phyloP scores from a whole-genome alignment of 2,329 filamentous ascomycete species.

The Pseudogymnoascus sp. region DNA sequence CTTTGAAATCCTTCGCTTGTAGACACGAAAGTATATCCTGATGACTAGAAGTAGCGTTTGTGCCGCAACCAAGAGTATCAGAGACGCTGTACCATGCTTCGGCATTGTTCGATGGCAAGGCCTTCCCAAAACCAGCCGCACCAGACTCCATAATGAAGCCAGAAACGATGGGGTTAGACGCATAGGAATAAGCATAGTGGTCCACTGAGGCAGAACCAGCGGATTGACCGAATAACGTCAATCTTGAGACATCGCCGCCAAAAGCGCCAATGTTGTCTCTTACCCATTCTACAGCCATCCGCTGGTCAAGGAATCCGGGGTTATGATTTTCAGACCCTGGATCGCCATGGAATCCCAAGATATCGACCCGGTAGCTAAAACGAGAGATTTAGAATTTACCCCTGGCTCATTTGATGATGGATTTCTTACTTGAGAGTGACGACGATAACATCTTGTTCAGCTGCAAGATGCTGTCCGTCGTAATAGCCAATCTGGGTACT shows the following conservation, averaged over 20 bases:
- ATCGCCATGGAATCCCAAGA: constrained; percentile 30
- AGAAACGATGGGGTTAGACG: constrained; percentile 17
- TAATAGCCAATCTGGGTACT: constrained; percentile 34
- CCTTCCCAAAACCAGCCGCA: constrained; percentile 18
- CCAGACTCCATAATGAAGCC: constrained; percentile 26
- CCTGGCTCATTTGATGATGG: not conserved
- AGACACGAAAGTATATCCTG: constrained; percentile 24
- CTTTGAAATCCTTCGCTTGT: constrained; percentile 18
- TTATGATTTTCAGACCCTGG: constrained; percentile 13
- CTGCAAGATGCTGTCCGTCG: constrained; percentile 37
- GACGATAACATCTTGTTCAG: constrained; percentile 20
- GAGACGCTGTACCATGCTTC: constrained; percentile 24
- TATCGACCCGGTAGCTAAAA: constrained; percentile 26
- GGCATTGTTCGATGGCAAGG: constrained; percentile 18
- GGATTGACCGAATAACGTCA: constrained; percentile 53
- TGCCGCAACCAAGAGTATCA: constrained; percentile 24
- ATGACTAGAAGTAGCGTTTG: constrained; percentile 17
- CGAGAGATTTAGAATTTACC: not conserved
- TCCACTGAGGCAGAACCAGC: constrained; percentile 50
- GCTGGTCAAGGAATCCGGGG: constrained; percentile 18
- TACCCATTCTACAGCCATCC: constrained; percentile 32
- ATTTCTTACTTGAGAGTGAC: constrained; percentile 25
- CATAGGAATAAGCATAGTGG: constrained; percentile 19
- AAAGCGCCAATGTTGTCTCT: constrained; percentile 32
- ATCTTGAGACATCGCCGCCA: constrained; percentile 33